Base-by-base conservation (phyloP, 2,329 filamentous ascomycete genomes). In the Arthrobotrys megalospora region DNA sequence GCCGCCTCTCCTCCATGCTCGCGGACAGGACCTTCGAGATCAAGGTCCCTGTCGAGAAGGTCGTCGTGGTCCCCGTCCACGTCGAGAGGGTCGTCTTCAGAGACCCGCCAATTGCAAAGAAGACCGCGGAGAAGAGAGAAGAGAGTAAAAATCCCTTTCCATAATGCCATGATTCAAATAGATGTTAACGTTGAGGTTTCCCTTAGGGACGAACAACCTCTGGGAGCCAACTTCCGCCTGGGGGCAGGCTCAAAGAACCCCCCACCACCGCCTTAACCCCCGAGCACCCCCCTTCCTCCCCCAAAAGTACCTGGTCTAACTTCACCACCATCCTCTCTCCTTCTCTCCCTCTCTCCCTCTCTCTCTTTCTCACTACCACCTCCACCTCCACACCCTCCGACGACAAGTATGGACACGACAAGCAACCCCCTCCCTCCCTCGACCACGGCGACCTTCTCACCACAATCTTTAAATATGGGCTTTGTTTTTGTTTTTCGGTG, bases 11-110 rank as follows among this genome's bases (percentile, higher is more conserved):
- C 47, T 52, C 47, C 47, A 21, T 52, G 47, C 47, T 14, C 50
- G 12, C 12, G 16, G 43, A 45, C 12, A 16, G 43, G 43, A 45
- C n/a, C 43, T 16, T n/a, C n/a, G 12, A 45, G 43, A 45, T 45
- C 12, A n/a, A 45, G 43, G 28, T 58, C 4, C 14, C 16, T 38
- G n/a, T 58, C 52, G 34, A 38, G 52, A 21, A 38, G 52, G 52
- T 21, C 21, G 21, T 32, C 32, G 52, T 58, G 28, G 50, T 36
- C 50, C 24, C 28, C 7, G 32, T n/a, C 19, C 47, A 10, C 16
- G 19, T 50, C 47, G n/a, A 21, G n/a, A 21, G 16, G 47, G n/a
- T 24, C 16, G 10, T 24, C 16, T 50, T 24, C 19, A 24, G 47
- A 21, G 16, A n/a, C 10, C 7, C 19, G 2, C 19, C 19, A 24